Conservation (phyloP, 2,329 filamentous ascomycete genomes). For the Cryphonectria nitschkei region DNA sequence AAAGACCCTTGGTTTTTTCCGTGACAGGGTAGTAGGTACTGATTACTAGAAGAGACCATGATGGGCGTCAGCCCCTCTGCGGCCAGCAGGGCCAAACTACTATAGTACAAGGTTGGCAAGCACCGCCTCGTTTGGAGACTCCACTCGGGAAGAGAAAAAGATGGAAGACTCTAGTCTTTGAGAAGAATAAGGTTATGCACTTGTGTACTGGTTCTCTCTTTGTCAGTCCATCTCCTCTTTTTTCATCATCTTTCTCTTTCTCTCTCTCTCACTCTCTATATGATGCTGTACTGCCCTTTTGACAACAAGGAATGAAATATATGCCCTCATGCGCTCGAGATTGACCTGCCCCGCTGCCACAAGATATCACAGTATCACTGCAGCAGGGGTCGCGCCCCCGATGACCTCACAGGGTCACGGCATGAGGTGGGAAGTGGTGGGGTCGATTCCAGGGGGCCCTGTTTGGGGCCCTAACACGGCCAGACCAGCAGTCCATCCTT, state of each 20-base stretch:
- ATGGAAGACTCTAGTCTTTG: no score
- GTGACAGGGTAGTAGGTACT: neutral
- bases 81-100: neutral
- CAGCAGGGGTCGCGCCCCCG: neutral
- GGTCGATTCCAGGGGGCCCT: neutral
- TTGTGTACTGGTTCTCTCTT: neutral
- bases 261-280: neutral
- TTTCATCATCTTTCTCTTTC: no score
- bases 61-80: neutral
- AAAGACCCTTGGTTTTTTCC: neutral
- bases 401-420: slow-evolving; percentile 16
- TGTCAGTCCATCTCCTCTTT: neutral
- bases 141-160: neutral
- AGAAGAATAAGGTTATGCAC: slow-evolving; percentile 1
- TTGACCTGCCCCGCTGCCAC: neutral
- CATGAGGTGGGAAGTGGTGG: neutral
- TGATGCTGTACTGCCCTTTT: neutral
- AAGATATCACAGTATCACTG: neutral
- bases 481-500: neutral
- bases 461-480: neutral
- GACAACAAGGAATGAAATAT: no score
- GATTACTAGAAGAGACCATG: neutral
- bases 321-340: neutral
- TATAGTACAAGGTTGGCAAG: neutral
- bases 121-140: neutral